phyloP scores from a whole-genome alignment of 2,329 filamentous ascomycete species.

The Metarhizium humberi region DNA sequence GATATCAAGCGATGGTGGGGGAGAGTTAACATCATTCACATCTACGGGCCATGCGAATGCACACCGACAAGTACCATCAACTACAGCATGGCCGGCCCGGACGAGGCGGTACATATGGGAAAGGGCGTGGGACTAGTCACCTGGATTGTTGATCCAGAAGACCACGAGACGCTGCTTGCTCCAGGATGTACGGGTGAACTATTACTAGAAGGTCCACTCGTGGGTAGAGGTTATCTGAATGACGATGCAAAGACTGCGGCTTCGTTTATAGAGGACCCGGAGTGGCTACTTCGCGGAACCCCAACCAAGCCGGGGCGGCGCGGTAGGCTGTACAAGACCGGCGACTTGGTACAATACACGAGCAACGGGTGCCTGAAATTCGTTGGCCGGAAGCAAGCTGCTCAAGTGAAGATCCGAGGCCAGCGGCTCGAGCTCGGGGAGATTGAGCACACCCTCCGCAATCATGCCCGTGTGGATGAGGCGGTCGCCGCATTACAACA shows the following conservation, averaged over 20 bases:
- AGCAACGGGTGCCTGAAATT: slow-evolving; percentile 5
- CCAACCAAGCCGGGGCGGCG: slow-evolving; percentile 1
- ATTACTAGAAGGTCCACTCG: slow-evolving; percentile 32
- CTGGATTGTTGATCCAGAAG: slow-evolving; percentile 16
- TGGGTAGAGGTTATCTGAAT: slow-evolving; percentile 41
- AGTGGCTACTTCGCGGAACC: slow-evolving; percentile 8
- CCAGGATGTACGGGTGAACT: slow-evolving; percentile 22
- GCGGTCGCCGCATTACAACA: not conserved
- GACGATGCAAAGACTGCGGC: slow-evolving; percentile 20
- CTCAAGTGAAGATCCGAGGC: slow-evolving; percentile 13
- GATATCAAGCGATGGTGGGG: not conserved
- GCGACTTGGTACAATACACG: slow-evolving; percentile 12
- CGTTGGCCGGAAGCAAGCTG: slow-evolving; percentile 10
- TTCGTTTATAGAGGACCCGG: slow-evolving; percentile 17
- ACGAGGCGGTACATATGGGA: not conserved
- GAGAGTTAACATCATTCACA: not conserved
- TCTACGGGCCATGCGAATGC: slow-evolving; percentile 6
- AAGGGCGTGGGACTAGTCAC: slow-evolving; percentile 5
- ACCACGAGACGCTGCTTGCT: slow-evolving; percentile 8
- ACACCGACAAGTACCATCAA: not conserved
- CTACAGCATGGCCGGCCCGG: not conserved
- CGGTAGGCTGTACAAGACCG: slow-evolving; percentile 11
- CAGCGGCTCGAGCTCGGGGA: slow-evolving; percentile 15
- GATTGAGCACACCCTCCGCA: slow-evolving; percentile 7
- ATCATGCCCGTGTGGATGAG: not conserved